Conservation (phyloP, 345 rosid genomes). For the Clausena lansium region DNA sequence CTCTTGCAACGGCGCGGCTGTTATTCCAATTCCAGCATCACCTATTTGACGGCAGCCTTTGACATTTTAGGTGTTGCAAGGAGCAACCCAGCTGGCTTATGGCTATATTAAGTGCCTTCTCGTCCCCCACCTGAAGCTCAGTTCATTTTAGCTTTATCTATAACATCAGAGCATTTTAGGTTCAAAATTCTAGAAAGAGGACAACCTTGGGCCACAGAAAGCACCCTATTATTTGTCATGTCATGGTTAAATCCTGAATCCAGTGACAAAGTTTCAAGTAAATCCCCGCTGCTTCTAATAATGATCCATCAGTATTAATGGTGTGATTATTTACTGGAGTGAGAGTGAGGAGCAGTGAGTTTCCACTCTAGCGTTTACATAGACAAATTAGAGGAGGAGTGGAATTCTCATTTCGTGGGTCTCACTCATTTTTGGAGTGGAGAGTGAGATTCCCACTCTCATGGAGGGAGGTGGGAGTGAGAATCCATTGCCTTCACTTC, state of each 20-base stretch:
- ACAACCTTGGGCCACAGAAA: constrained; percentile 77
- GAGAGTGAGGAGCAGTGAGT: no score
- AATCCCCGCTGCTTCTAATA: constrained; percentile 71
- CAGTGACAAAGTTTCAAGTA: constrained; percentile 61
- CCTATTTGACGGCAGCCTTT: constrained; percentile 84
- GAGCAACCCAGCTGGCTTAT: constrained; percentile 66
- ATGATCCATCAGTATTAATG: constrained; percentile 46
- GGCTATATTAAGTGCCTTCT: constrained; percentile 61
- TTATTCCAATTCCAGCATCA: constrained; percentile 56
- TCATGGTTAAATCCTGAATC: constrained; percentile 76
- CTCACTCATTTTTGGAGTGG: no score
- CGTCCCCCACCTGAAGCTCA: constrained; percentile 68
- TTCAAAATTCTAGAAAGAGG: constrained; percentile 58
- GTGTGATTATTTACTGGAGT: no score
- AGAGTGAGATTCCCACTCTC: no score
- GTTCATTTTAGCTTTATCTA: constrained; percentile 85
- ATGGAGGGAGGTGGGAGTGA: no score
- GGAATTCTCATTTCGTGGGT: no score
- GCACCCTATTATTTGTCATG: constrained; percentile 57
- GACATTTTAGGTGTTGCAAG: constrained; percentile 62
- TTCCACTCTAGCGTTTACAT: no score
- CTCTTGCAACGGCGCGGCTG: constrained; percentile 86
- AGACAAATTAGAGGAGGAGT: no score
- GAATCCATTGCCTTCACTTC: no score
- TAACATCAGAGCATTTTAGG: constrained; percentile 66